Conservation (phyloP, 805 yeast species). For the Wickerhamiella domercqiae region DNA sequence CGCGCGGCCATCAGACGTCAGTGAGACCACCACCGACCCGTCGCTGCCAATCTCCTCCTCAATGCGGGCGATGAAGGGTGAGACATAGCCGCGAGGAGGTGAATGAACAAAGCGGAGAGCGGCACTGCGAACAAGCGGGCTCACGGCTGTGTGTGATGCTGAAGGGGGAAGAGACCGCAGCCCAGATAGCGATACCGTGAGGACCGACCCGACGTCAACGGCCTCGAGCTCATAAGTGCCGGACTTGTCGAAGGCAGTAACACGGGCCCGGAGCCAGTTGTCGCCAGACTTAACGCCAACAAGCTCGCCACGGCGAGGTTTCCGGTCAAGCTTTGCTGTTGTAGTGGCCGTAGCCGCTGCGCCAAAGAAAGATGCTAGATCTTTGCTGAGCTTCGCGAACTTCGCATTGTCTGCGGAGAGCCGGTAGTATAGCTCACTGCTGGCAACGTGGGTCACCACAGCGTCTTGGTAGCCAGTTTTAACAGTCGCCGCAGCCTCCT, state of each 20-base stretch:
- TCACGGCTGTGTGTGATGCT: slow-evolving; percentile 27
- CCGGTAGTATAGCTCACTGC: slow-evolving; percentile 17
- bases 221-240: slow-evolving; percentile 35
- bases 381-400: slow-evolving; percentile 15
- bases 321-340: slow-evolving; percentile 16
- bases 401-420: slow-evolving; percentile 10
- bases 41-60: slow-evolving; percentile 27
- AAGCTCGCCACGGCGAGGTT: slow-evolving; percentile 36
- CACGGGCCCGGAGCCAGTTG: slow-evolving; percentile 40
- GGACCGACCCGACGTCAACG: slow-evolving; percentile 46
- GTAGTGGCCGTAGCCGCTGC: slow-evolving; percentile 21
- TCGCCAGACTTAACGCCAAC: slow-evolving; percentile 41
- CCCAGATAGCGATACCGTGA: slow-evolving; percentile 29
- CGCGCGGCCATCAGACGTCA: slow-evolving; percentile 25
- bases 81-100: slow-evolving; percentile 46
- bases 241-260: slow-evolving; percentile 29
- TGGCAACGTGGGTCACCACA: slow-evolving; percentile 20
- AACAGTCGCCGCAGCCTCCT: slow-evolving; percentile 10
- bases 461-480: slow-evolving; percentile 24
- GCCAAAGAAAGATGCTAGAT: slow-evolving; percentile 18
- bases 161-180: slow-evolving; percentile 40
- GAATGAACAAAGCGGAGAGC: slow-evolving; percentile 37
- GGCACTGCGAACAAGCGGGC: slow-evolving; percentile 43
- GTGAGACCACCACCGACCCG: slow-evolving; percentile 36
- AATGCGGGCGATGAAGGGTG: slow-evolving; percentile 42